Base-by-base conservation (phyloP, 805 yeast genomes). In the Lachancea lanzarotensis region DNA sequence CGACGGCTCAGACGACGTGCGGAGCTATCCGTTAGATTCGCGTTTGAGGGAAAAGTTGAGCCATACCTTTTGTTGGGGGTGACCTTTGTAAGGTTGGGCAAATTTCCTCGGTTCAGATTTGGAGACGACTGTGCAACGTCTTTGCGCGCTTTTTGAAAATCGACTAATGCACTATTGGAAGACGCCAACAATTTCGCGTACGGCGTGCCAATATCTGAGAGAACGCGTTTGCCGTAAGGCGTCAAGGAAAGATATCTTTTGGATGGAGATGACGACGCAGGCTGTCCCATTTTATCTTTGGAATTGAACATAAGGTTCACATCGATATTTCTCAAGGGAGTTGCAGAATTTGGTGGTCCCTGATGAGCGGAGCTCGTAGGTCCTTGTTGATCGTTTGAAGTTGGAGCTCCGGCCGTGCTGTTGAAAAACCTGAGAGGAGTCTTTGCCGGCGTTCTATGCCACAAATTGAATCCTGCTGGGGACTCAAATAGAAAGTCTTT, bases 361-460 rank as follows among this genome's bases (percentile, higher is more conserved):
- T 45, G 42, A 32, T 45, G 42, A 32, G 46, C 35, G 40, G 42
- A 16, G 35, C 38, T 18, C 12, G 30, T 20, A 7, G 17, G 18
- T 25, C 41, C 32, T 32, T 40, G 19, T 26, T 37, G 33, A 17
- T 36, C 40, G 9, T 15, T 2, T 3, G 46, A 33, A 12, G 43
- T 17, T 3, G 25, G 18, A 12, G 18, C 30, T 9, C 32, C 47
- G 12, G 36, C 47, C 7, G 52, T 35, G 16, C 56, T 58, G 8
- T 61, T 52, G 10, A 59, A 53, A 44, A 63, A 63, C 31, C 57
- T 45, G n/a, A 63, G 48, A 1, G 67, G 66, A 6, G 66, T 60
- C 53, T 59, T 63, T 22, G 66, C 66, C 3, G 67, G 66, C 1
- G 67, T 60, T 35, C 59, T 59, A 26, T 60, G 64, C 40, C 60